Base-by-base conservation (phyloP, 495 filamentous ascomycete species). In the Podospora pseudopauciseta region DNA sequence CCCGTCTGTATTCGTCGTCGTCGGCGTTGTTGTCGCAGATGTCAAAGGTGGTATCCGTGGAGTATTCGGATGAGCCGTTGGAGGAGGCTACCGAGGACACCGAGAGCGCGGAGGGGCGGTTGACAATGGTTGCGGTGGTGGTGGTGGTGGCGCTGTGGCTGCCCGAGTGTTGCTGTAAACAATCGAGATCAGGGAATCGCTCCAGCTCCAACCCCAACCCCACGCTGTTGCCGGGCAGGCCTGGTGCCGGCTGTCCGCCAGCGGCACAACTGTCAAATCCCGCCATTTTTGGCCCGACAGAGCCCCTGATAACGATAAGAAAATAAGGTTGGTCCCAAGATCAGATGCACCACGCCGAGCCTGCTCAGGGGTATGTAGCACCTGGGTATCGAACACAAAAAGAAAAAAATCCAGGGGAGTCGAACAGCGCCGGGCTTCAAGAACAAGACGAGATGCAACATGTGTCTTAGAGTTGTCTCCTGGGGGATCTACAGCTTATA, bases 181-280 rank as follows among this genome's bases (percentile, higher is more conserved):
- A 75, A 73, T 70, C 65, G 55, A 73, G 66, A 32, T 75, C 74
- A 53, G 74, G 74, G 72, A 76, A 76, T 68, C 67, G 73, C 67
- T 75, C 73, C 58, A 60, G 58, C 63, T 44, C 59, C 58, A 53
- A 73, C 68, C 73, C 73, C 58, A 60, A 62, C 63, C 56, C 59
- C 58, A 53, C 66, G 66, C 27, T 65, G 69, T 66, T 68, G 69
- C 70, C 61, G 68, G 68, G 68, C 68, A 68, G 60, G 55, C 59
- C 32, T 32, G 65, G 28, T 39, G 61, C 34, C 68, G 57, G 68
- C 70, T 67, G 67, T 19, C 65, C 58, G 65, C 63, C 64, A 67
- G 39, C 32, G 59, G 61, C 59, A 65, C 62, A 67, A 70, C 61
- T 71, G 65, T 61, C 65, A 49, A 67, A 58, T 70, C 67, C 74